A percentile compares a stretch with the other conserved stretches of the same genome.
These are phyloP conservation scores for Phyllosticta ampelicida DNA, from an alignment of 2,329 filamentous ascomycete genomes.

Conservation along the genomic window DNA sequence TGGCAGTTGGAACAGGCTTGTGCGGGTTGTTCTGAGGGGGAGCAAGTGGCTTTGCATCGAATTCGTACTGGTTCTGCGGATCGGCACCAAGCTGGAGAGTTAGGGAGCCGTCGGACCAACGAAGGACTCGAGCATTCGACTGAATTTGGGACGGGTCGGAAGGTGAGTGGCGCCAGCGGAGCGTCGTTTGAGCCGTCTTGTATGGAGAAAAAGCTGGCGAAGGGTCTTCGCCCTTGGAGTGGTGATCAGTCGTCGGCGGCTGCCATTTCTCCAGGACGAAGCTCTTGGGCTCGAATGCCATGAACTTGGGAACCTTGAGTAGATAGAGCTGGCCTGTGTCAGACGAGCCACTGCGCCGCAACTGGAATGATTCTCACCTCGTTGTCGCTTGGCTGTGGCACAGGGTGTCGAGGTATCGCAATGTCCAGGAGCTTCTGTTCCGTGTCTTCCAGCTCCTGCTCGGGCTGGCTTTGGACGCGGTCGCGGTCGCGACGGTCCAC, in stretches of 20 bases:
- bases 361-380: slow-evolving; percentile 42
- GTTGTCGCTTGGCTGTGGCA: slow-evolving; percentile 61
- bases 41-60: slow-evolving; percentile 59
- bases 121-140: slow-evolving; percentile 64
- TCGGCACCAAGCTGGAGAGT: slow-evolving; percentile 63
- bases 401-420: slow-evolving; percentile 55
- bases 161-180: slow-evolving; percentile 59
- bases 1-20: slow-evolving; percentile 38
- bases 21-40: slow-evolving; percentile 43
- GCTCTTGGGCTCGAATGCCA: slow-evolving; percentile 56
- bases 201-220: slow-evolving; percentile 47
- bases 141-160: slow-evolving; percentile 54
- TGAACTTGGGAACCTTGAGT: slow-evolving; percentile 60
- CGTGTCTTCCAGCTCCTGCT: slow-evolving; percentile 30
- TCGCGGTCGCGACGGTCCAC: slow-evolving; percentile 57
- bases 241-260: slow-evolving; percentile 49
- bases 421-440: slow-evolving; percentile 41
- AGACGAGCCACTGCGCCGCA: slow-evolving; percentile 10
- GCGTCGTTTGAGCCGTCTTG: slow-evolving; percentile 54
- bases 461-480: slow-evolving; percentile 42
- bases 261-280: slow-evolving; percentile 58
- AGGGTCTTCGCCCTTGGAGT: slow-evolving; percentile 32
- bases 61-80: slow-evolving; percentile 59
- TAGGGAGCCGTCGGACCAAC: slow-evolving; percentile 70
- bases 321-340: slow-evolving; percentile 48